phyloP scores from a whole-genome alignment of 1,284 basidiomycete genomes.

The Pascua sp. region DNA sequence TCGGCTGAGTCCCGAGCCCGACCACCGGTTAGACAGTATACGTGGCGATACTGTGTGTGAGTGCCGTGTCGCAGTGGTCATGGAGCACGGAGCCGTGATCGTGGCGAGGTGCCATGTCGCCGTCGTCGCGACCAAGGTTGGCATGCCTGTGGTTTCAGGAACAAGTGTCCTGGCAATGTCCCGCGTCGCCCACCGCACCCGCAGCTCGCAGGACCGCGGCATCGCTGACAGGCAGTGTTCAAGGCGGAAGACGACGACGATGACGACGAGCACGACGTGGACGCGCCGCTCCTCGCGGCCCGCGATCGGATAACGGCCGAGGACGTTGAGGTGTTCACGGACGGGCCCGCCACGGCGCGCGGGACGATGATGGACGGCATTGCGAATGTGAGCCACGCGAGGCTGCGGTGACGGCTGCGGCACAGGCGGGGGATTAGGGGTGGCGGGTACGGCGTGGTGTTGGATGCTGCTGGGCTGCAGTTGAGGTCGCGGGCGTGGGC shows the following conservation, averaged over 20 bases:
- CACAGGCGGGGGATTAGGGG: too few species aligned
- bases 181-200: too few species aligned
- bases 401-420: too few species aligned
- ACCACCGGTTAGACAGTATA: too few species aligned
- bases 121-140: background rate
- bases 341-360: constrained; percentile 30
- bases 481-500: too few species aligned
- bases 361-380: constrained; percentile 46
- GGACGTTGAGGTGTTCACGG: constrained; percentile 25
- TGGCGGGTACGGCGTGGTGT: too few species aligned
- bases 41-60: constrained; percentile 5
- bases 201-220: background rate
- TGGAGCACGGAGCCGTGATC: background rate
- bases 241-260: constrained; percentile 28
- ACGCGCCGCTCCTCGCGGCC: constrained; percentile 22
- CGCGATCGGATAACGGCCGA: constrained; percentile 15
- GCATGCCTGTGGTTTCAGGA: too few species aligned
- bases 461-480: too few species aligned
- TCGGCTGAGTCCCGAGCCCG: too few species aligned
- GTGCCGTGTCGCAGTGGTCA: background rate
- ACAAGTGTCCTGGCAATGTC: background rate
- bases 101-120: background rate
- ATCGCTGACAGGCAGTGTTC: constrained; percentile 24
- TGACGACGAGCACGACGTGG: constrained; percentile 25
- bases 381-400: constrained; percentile 39